Evolutionary conservation across 179 eudicot species (phyloP).

Genomic region (Silene noctiflora): DNA sequence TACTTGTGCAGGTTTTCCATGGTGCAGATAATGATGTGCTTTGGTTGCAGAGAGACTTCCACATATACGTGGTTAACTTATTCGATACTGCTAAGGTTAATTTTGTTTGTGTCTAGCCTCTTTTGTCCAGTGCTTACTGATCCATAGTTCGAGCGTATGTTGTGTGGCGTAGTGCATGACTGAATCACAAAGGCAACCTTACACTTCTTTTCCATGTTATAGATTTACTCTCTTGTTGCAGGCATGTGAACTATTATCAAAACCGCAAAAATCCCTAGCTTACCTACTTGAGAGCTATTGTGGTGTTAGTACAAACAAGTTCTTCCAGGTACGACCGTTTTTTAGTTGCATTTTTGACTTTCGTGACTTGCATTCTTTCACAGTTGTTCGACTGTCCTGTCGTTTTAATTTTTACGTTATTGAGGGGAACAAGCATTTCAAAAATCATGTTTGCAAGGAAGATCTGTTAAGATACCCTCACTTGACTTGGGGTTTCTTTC

Average conservation of each 20-base stretch:
- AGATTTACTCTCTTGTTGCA: conserved; percentile 29
- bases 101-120: not conserved
- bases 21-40: conserved; percentile 95
- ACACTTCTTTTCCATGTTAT: not conserved
- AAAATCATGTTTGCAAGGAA: not conserved
- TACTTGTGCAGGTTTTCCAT: conserved; percentile 71
- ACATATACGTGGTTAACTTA: conserved; percentile 81
- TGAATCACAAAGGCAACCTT: not conserved
- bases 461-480: not conserved
- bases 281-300: conserved; percentile 91
- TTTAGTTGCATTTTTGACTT: not conserved
- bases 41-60: conserved; percentile 99
- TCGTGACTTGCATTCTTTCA: conserved; percentile 2
- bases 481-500: not conserved
- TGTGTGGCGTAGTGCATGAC: not conserved
- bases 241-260: conserved; percentile 93
- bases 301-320: conserved; percentile 68
- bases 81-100: conserved; percentile 95
- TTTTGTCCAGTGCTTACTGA: not conserved
- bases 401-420: not conserved
- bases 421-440: not conserved
- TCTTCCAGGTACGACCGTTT: conserved; percentile 59
- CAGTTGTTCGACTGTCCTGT: not conserved
- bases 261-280: conserved; percentile 91
- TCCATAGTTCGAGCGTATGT: not conserved